These are phyloP conservation scores for Pichia sp. DNA, from an alignment of 1,139 yeast genomes.

Conservation along the genomic window DNA sequence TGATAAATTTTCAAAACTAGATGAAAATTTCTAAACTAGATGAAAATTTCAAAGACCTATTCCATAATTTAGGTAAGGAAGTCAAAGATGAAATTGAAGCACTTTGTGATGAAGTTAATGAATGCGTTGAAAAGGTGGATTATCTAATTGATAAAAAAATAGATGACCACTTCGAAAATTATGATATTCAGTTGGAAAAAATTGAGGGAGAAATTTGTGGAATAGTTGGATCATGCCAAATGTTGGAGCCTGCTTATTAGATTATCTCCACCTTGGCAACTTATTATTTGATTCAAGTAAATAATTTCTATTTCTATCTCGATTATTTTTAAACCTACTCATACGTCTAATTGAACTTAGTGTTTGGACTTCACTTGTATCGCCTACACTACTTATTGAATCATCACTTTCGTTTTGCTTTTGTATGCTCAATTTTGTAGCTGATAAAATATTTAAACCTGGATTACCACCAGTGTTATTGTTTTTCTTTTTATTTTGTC, in stretches of 20 bases:
- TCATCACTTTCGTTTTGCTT: slow-evolving; percentile 1
- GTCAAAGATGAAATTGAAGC: too few relatives aligned
- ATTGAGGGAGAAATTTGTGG: too few relatives aligned
- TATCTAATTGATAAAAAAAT: too few relatives aligned
- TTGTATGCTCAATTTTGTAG: slow-evolving; percentile 5
- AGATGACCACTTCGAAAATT: too few relatives aligned
- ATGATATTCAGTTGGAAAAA: too few relatives aligned
- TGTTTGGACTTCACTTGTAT: slow-evolving; percentile 14
- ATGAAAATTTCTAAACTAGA: too few relatives aligned
- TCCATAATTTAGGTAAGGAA: too few relatives aligned
- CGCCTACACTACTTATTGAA: slow-evolving; percentile 8
- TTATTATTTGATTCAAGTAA: neutral
- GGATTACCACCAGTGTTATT: neutral
- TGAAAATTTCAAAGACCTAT: too few relatives aligned
- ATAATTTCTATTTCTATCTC: neutral
- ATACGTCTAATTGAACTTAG: slow-evolving; percentile 2
- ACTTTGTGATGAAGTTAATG: neutral
- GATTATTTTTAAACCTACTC: neutral
- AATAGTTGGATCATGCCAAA: too few relatives aligned
- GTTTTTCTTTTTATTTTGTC: neutral
- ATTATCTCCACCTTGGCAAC: neutral
- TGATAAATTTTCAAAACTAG: too few relatives aligned
- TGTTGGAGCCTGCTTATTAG: neutral
- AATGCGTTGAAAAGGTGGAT: neutral
- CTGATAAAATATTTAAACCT: slow-evolving; percentile 9